Percentiles rank a stretch among this genome's conserved stretches.
Conservation (phyloP, 352 stramenopile genomes). For the Pythium grandisporangium region DNA sequence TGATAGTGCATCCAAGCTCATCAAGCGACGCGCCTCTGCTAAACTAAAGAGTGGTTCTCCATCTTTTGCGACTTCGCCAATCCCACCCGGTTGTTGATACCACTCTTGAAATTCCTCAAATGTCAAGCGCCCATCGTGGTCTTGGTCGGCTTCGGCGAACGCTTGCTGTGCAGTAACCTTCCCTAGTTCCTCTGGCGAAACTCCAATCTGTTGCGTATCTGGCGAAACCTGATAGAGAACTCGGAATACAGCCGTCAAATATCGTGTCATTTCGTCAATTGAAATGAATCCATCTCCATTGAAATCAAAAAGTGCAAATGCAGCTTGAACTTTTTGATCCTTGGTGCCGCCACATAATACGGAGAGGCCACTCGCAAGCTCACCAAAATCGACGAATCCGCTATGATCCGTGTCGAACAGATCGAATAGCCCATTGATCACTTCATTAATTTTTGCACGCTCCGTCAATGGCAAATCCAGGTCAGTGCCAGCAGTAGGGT, state of each 20-base stretch:
- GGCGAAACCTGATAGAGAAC: conserved; percentile 79
- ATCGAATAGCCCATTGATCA: conserved; percentile 68
- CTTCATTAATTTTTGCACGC: conserved; percentile 35
- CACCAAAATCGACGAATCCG: conserved; percentile 73
- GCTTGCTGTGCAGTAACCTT: conserved; percentile 72
- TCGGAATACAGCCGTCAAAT: conserved; percentile 82
- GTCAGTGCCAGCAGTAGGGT: too few species aligned
- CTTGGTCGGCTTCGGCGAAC: conserved; percentile 54
- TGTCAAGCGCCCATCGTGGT: conserved; percentile 68
- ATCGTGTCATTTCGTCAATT: conserved; percentile 79
- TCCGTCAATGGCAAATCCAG: conserved; percentile 17
- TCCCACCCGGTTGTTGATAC: conserved; percentile 69
- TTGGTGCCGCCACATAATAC: conserved; percentile 80
- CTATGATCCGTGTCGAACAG: conserved; percentile 72
- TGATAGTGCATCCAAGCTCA: conserved; percentile 58
- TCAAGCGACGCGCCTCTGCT: conserved; percentile 54
- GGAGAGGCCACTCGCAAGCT: conserved; percentile 74
- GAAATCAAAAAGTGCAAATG: conserved; percentile 84
- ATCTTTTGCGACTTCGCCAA: conserved; percentile 69
- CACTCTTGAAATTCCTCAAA: conserved; percentile 83
- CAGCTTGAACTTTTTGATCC: conserved; percentile 77
- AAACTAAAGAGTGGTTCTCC: conserved; percentile 74
- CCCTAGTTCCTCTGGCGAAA: conserved; percentile 72
- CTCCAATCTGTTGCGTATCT: conserved; percentile 39
- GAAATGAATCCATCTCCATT: conserved; percentile 87